A percentile compares a stretch with the other conserved stretches of the same genome.
phyloP scores from a whole-genome alignment of 441 rosid genomes.

The Pelargonium cotyledonis region DNA sequence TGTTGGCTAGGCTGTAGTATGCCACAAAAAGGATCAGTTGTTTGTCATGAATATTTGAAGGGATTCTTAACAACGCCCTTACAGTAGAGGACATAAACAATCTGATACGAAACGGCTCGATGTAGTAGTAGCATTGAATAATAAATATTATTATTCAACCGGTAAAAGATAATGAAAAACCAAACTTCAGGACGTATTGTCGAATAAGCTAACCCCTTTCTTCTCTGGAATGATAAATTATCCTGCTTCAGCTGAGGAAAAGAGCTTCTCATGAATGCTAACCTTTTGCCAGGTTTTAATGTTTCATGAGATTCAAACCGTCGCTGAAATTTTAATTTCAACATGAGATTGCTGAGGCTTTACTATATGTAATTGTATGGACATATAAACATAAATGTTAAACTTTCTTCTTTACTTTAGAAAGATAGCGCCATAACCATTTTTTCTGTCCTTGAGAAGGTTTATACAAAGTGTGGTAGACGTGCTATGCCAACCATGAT shows the following conservation, averaged over 20 bases:
- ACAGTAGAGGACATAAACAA: not conserved
- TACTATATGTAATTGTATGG: not conserved
- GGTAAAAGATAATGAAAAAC: not conserved
- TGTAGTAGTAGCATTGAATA: not conserved
- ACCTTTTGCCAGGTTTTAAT: not conserved
- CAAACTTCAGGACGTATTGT: not conserved
- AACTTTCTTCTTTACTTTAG: not conserved
- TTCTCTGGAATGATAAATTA: not conserved
- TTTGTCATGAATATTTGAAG: slow-evolving; percentile 2
- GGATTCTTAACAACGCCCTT: not conserved
- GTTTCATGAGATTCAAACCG: too few relatives aligned
- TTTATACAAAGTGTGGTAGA: slow-evolving; percentile 89
- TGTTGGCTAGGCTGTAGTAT: slow-evolving; percentile 1
- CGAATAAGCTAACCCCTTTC: not conserved
- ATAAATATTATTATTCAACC: not conserved
- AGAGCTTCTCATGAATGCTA: not conserved
- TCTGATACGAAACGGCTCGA: not conserved
- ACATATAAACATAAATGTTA: not conserved
- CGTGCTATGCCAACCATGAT: slow-evolving; percentile 95
- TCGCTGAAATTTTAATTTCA: not conserved
- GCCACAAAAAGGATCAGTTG: not conserved
- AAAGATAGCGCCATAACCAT: not conserved
- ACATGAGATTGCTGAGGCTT: not conserved
- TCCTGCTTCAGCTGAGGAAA: not conserved
- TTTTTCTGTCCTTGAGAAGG: slow-evolving; percentile 34